Base-by-base conservation (phyloP, 1,139 yeast species). In the Taphrina populina region DNA sequence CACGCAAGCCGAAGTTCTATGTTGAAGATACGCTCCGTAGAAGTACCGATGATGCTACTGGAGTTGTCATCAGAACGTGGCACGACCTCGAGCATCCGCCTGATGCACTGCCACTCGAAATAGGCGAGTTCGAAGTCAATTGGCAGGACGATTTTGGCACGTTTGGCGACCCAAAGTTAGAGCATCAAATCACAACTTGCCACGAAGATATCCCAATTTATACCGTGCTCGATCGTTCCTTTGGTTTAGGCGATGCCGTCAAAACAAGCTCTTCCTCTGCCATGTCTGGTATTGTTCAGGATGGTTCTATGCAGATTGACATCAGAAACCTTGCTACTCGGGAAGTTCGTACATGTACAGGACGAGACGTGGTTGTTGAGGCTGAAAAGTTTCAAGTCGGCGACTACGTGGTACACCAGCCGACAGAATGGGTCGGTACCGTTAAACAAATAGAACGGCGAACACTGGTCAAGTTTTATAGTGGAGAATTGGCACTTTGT, bases 221-320 rank as follows among this genome's bases (percentile, higher is more conserved):
- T 43, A 3, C 15, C 5, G 17, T 43, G 27, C 11, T 19, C n/a
- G 47, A 43, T 21, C 35, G 47, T 3, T 43, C 47, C n/a, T 43
- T 43, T 20, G 47, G 47, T 7, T 19, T 43, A 6, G 47, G 47
- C 2, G 47, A 43, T 21, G 47, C 47, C 33, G 47, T 43, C 26
- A 43, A 43, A 37, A 17, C 8, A 11, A 37, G 32, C n/a, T 30
- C 47, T 5, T 8, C 47, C 3, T 19, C 37, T n/a, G 27, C 47
- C 2, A 43, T 43, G 47, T 43, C 47, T 19, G 47, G 47, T 3
- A 43, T 43, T 8, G 47, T 43, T 26, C 47, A 43, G 27, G 6
- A 26, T 20, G 47, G 47, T 3, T 11, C 37, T 4, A 2, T 37
- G 13, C 20, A n/a, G 20, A 20, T 43, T 15, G 23, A 19, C 11